Percentiles rank a stretch among this genome's conserved stretches.
phyloP scores from a whole-genome alignment of 2,329 filamentous ascomycete species.

The Fonsecaea pedrosoi region DNA sequence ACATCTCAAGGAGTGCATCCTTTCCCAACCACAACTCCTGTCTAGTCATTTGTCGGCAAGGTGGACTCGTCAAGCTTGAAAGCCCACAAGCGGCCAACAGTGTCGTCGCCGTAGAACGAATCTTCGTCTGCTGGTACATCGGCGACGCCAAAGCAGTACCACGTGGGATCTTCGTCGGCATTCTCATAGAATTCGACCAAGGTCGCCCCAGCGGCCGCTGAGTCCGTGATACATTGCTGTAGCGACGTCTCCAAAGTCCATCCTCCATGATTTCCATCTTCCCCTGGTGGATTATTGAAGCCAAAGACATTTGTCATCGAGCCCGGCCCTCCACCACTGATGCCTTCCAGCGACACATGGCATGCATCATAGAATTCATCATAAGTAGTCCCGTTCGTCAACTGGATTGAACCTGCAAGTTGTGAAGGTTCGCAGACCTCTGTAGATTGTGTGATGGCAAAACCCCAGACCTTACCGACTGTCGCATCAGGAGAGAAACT shows the following conservation, averaged over 20 bases:
- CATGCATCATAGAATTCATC: constrained; percentile 16
- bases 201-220: constrained; percentile 12
- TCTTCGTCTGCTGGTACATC: constrained; percentile 6
- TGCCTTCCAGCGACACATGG: constrained; percentile 15
- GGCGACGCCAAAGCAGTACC: constrained; percentile 11
- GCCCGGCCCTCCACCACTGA: constrained; percentile 3
- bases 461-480: constrained; percentile 19
- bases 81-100: constrained; percentile 16
- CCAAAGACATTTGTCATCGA: constrained; percentile 13
- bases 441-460: constrained; percentile 3
- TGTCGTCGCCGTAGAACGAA: constrained; percentile 15
- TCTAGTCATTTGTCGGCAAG: not conserved
- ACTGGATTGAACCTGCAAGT: constrained; percentile 9
- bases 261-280: constrained; percentile 14
- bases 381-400: constrained; percentile 14
- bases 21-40: not conserved
- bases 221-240: constrained; percentile 12
- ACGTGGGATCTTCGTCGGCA: constrained; percentile 1
- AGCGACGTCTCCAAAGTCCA: constrained; percentile 16
- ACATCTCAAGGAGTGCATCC: not conserved
- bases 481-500: constrained; percentile 18
- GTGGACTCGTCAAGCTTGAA: constrained; percentile 11
- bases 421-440: constrained; percentile 12
- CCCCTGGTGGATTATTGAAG: constrained; percentile 12
- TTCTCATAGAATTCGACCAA: constrained; percentile 18